Conservation (phyloP, 2,329 filamentous ascomycete genomes). For the Trichothecium sympodiale region DNA sequence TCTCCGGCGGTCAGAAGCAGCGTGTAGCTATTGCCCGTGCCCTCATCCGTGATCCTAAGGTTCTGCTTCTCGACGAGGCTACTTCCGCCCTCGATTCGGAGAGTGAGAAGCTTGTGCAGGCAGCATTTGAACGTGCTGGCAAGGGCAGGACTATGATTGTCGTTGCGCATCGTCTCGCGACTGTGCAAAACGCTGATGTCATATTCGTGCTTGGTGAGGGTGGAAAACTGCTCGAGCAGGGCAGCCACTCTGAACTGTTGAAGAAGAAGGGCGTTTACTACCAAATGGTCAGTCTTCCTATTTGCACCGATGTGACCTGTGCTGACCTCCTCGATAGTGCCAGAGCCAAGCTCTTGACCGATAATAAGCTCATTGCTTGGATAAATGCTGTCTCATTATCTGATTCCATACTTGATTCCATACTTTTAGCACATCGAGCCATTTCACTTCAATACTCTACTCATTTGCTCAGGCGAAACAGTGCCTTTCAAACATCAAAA, state of each 20-base stretch:
- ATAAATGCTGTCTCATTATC: too few relatives aligned
- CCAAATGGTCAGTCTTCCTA: conserved; percentile 40
- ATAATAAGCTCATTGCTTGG: conserved; percentile 13
- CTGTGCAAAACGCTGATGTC: conserved; percentile 67
- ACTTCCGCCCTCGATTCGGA: conserved; percentile 59
- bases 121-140: conserved; percentile 53
- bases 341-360: conserved; percentile 48
- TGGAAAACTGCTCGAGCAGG: conserved; percentile 44
- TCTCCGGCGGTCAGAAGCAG: conserved; percentile 65
- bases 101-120: conserved; percentile 51
- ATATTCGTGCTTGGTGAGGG: conserved; percentile 65
- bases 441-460: neutral
- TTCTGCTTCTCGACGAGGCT: conserved; percentile 63
- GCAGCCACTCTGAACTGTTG: conserved; percentile 39
- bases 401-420: neutral
- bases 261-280: conserved; percentile 42
- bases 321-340: conserved; percentile 26
- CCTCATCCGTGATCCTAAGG: conserved; percentile 51
- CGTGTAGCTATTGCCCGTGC: conserved; percentile 60
- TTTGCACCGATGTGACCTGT: too few relatives aligned
- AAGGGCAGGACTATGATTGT: conserved; percentile 57
- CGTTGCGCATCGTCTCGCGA: conserved; percentile 67
- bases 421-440: neutral
- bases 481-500: too few relatives aligned
- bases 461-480: too few relatives aligned